Percentiles rank a stretch among this genome's conserved stretches.
Conservation (phyloP, 345 rosid species). For the Capsella bursapastoris region DNA sequence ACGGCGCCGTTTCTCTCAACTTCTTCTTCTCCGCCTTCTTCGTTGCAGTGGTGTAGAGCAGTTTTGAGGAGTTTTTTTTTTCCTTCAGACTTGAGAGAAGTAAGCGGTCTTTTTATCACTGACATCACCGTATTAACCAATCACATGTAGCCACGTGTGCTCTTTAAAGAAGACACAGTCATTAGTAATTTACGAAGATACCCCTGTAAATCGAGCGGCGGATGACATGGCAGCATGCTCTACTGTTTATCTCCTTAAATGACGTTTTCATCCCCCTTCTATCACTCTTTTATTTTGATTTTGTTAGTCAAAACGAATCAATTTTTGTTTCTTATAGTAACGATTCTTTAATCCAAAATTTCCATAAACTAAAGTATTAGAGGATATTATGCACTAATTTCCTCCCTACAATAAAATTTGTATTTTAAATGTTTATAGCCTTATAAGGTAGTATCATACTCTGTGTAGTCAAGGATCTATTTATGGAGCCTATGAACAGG, state of each 20-base stretch:
- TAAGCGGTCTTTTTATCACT: neutral
- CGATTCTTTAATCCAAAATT: neutral
- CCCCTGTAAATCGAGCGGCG: slow-evolving; percentile 31
- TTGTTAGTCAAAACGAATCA: slow-evolving; percentile 1
- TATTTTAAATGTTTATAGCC: too few species aligned
- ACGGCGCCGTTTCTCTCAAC: slow-evolving; percentile 26
- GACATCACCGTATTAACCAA: neutral
- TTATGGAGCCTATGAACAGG: neutral
- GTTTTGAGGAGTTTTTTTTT: neutral
- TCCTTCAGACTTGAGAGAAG: neutral
- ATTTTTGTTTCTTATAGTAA: neutral
- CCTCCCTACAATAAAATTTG: neutral
- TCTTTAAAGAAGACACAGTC: neutral
- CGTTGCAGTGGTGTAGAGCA: slow-evolving; percentile 20
- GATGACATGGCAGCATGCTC: slow-evolving; percentile 36
- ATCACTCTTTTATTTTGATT: neutral
- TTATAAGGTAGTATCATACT: neutral
- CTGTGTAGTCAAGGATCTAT: neutral
- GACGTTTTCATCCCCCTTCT: slow-evolving; percentile 34
- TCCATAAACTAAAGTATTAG: neutral
- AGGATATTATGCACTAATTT: neutral
- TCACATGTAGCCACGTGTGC: slow-evolving; percentile 1
- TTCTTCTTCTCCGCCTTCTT: slow-evolving; percentile 21
- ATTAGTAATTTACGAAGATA: slow-evolving; percentile 5
- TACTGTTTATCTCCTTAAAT: neutral